Conservation (phyloP, 176 grass and related monocot species). For the Avena atlantica region DNA sequence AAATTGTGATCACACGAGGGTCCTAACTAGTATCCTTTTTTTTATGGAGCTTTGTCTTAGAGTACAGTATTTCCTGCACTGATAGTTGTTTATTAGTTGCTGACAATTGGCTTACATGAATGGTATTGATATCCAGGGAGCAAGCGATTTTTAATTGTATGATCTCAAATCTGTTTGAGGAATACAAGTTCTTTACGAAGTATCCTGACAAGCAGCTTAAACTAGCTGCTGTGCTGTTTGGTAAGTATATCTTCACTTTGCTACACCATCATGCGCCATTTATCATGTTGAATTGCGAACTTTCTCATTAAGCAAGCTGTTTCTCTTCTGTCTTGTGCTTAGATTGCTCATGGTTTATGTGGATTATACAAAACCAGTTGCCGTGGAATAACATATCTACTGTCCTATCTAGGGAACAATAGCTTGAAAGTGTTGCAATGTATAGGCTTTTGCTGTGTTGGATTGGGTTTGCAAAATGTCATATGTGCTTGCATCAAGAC, state of each 20-base stretch:
- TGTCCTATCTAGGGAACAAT: slow-evolving; percentile 12
- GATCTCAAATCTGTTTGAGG: slow-evolving; percentile 88
- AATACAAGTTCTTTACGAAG: slow-evolving; percentile 89
- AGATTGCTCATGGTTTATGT: slow-evolving; percentile 35
- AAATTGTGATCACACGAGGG: slow-evolving; percentile 9
- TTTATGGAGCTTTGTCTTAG: neutral
- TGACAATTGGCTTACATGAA: slow-evolving; percentile 19
- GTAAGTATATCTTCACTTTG: slow-evolving; percentile 49
- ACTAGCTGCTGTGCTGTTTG: slow-evolving; percentile 81
- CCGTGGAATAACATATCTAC: neutral
- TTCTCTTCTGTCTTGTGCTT: neutral
- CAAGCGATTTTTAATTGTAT: slow-evolving; percentile 68
- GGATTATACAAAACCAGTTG: slow-evolving; percentile 5
- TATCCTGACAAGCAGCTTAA: slow-evolving; percentile 90
- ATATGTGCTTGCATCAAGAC: neutral
- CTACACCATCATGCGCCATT: slow-evolving; percentile 20
- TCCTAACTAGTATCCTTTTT: slow-evolving; percentile 13
- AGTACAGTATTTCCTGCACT: slow-evolving; percentile 22
- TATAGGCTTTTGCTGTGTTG: slow-evolving; percentile 10
- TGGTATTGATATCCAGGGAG: slow-evolving; percentile 58
- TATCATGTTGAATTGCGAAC: slow-evolving; percentile 5
- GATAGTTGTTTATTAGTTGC: slow-evolving; percentile 4
- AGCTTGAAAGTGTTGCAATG: neutral
- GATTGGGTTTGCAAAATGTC: slow-evolving; percentile 10
- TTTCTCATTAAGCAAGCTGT: slow-evolving; percentile 4